Evolutionary conservation across 768 basidiomycete species (phyloP).

Genomic region (Hericium erinaceus): DNA sequence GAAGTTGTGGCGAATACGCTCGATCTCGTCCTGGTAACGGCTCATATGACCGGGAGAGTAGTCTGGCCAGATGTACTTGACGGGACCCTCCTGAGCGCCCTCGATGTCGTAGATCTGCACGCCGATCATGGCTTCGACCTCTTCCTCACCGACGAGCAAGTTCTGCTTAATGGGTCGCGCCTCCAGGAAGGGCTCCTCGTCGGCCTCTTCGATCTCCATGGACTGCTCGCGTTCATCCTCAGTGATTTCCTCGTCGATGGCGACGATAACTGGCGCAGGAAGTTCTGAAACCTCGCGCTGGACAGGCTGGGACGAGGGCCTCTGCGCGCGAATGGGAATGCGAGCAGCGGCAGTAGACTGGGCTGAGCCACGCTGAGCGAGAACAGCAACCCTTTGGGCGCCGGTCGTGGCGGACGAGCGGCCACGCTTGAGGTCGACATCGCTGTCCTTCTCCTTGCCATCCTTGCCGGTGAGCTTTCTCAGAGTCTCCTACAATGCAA

Average conservation of each 20-base stretch:
- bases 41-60: slow-evolving; percentile 51
- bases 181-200: slow-evolving; percentile 5
- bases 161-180: slow-evolving; percentile 23
- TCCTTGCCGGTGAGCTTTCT: slow-evolving; percentile 6
- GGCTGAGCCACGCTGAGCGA: slow-evolving; percentile 20
- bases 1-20: slow-evolving; percentile 51
- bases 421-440: slow-evolving; percentile 46
- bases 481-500: slow-evolving; percentile 5
- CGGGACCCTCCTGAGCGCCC: slow-evolving; percentile 28
- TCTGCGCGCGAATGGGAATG: slow-evolving; percentile 14
- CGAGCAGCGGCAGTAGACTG: slow-evolving; percentile 13
- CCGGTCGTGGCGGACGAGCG: slow-evolving; percentile 52
- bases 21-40: slow-evolving; percentile 52
- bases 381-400: slow-evolving; percentile 66
- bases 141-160: slow-evolving; percentile 39
- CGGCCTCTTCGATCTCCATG: slow-evolving; percentile 52
- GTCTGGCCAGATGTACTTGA: slow-evolving; percentile 55
- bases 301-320: slow-evolving; percentile 32
- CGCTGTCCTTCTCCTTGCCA: slow-evolving; percentile 59
- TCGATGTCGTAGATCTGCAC: slow-evolving; percentile 34
- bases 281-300: slow-evolving; percentile 32
- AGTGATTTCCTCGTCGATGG: slow-evolving; percentile 26
- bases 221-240: slow-evolving; percentile 26
- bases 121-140: slow-evolving; percentile 57
- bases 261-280: slow-evolving; percentile 28